Base-by-base conservation (phyloP, 257 asterid genomes). In the Gentiana macrophylla region DNA sequence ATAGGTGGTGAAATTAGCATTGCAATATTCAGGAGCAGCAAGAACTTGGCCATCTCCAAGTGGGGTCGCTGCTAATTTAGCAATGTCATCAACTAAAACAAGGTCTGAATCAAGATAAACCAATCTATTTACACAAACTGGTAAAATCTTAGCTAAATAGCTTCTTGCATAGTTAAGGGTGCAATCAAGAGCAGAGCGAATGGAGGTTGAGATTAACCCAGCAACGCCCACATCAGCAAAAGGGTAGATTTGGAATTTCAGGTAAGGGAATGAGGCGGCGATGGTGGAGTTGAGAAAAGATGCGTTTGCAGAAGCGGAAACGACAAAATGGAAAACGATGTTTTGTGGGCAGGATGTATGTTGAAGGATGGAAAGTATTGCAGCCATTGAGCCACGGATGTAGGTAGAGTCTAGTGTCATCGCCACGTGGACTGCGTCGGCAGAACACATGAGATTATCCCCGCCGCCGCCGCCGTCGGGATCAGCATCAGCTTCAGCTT, bases 21-120 rank as follows among this genome's bases (percentile, higher is more conserved):
- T 77, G 77, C 98, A 90, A 62, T 90, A 90, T 60, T 90, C 96
- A 7, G 98, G 96, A 3, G 98, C 98, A 3, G 96, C 98, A 4
- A 91, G 81, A 54, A 87, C 86, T 13, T n/a, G 44, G 12, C 61
- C 72, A 5, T 57, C 78, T 3, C 69, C 79, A 7, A 87, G 74
- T 0, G 82, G 86, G 32, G 76, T 90, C 5, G 67, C 75, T 0
- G 85, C 77, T 46, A 90, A 79, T 37, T 76, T 82, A 3, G 87
- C 83, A 44, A 90, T 78, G 84, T 90, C 98, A 59, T 86, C 98
- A 4, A 86, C 95, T 4, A 90, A 77, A 48, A 90, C 79, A 1
- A 90, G 55, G 64, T 90, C 98, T 6, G 96, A 91, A 64, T 86
- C 96, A 50, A 91, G 84, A 65, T 91, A 91, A 4, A 91, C 95